A percentile compares a stretch with the other conserved stretches of the same genome.
These are phyloP conservation scores for Posidonia oceanica DNA, from an alignment of 116 monocot genomes.

Conservation along the genomic window DNA sequence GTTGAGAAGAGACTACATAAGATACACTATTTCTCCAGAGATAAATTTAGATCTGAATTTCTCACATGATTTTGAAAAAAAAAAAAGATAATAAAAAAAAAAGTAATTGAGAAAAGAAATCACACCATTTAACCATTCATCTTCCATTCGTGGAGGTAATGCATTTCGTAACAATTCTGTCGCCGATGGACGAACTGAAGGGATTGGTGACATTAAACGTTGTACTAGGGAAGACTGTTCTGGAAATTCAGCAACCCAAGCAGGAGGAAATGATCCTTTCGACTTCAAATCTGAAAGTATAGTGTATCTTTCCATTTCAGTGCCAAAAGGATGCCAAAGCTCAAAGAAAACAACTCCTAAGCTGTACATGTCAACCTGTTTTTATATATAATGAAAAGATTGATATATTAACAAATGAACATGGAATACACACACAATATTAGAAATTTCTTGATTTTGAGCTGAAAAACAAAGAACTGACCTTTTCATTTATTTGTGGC, in stretches of 20 bases:
- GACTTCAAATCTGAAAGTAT: conserved; percentile 88
- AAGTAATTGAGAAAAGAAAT: neutral
- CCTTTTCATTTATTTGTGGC: conserved; percentile 98
- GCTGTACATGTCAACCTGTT: conserved; percentile 98
- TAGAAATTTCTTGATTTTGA: neutral
- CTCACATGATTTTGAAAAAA: neutral
- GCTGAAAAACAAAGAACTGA: conserved; percentile 11
- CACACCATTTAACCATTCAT: conserved; percentile 94
- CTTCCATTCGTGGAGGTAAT: conserved; percentile 92
- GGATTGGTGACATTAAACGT: conserved; percentile 60
- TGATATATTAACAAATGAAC: neutral
- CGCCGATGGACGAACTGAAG: conserved; percentile 82
- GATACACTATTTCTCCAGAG: neutral
- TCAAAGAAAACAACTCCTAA: conserved; percentile 98
- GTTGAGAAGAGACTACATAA: neutral
- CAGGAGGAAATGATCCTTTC: conserved; percentile 48
- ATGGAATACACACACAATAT: neutral
- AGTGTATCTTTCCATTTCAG: conserved; percentile 83
- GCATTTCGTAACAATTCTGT: conserved; percentile 57
- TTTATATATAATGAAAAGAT: neutral
- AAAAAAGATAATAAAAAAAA: neutral
- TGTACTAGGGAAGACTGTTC: conserved; percentile 47
- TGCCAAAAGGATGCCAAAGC: conserved; percentile 91
- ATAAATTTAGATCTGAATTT: neutral
- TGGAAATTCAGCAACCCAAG: conserved; percentile 63